These are phyloP conservation scores for Curvularia verruculosa DNA, from an alignment of 2,329 filamentous ascomycete species.

Conservation along the genomic window DNA sequence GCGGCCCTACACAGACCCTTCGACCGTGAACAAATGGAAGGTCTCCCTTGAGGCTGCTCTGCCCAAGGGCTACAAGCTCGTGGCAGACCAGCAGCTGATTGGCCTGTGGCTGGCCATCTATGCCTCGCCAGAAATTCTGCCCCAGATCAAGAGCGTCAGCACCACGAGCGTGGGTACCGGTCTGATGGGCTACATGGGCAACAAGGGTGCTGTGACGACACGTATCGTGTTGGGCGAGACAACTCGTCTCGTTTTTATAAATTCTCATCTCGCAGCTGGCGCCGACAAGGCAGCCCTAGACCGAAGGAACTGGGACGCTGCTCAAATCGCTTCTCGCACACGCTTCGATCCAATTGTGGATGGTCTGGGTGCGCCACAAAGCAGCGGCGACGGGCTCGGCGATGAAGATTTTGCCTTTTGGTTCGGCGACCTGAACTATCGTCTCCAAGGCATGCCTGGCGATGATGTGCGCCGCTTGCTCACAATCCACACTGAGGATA, in stretches of 20 bases:
- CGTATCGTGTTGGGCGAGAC: constrained; percentile 87
- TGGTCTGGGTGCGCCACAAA: constrained; percentile 65
- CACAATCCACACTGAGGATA: constrained; percentile 82
- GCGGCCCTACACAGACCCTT: constrained; percentile 74
- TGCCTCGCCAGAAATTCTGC: constrained; percentile 75
- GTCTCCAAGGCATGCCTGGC: constrained; percentile 84
- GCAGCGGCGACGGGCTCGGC: constrained; percentile 71
- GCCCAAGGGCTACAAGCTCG: constrained; percentile 75
- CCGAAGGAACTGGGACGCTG: constrained; percentile 86
- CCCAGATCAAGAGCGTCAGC: constrained; percentile 80
- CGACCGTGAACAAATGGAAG: constrained; percentile 79
- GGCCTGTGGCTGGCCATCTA: constrained; percentile 86
- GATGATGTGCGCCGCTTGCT: constrained; percentile 87
- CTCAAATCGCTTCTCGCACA: constrained; percentile 76
- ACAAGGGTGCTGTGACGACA: constrained; percentile 88
- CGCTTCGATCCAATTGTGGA: constrained; percentile 77
- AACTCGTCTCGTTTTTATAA: constrained; percentile 86
- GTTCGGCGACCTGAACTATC: constrained; percentile 96
- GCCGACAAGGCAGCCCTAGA: constrained; percentile 78
- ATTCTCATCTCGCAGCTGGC: constrained; percentile 89
- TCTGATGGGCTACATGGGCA: constrained; percentile 89
- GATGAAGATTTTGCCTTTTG: constrained; percentile 95
- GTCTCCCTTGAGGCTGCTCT: constrained; percentile 73
- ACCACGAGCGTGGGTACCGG: constrained; percentile 86
- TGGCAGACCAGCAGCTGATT: constrained; percentile 83